Evolutionary conservation across 768 basidiomycete species (phyloP).

Genomic region (Pulveroboletus sp.): DNA sequence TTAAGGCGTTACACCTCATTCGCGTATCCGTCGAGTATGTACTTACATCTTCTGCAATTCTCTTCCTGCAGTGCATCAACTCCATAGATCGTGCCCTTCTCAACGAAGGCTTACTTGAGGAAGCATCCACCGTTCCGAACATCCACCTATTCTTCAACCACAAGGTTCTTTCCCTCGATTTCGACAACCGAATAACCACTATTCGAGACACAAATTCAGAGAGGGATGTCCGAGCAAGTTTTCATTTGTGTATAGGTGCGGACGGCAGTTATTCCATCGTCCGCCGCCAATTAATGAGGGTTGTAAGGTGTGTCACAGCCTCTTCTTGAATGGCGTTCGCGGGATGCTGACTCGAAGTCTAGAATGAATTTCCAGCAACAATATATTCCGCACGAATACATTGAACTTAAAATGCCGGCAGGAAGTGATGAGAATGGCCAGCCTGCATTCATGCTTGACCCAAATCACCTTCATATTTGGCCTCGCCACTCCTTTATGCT

Average conservation of each 20-base stretch:
- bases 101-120: slow-evolving; percentile 81
- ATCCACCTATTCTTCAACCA: slow-evolving; percentile 76
- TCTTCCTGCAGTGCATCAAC: slow-evolving; percentile 74
- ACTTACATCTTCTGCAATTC: slow-evolving; percentile 23
- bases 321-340: slow-evolving; percentile 6
- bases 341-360: slow-evolving; percentile 18
- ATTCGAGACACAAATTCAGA: slow-evolving; percentile 46
- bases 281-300: slow-evolving; percentile 92
- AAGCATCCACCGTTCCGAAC: slow-evolving; percentile 59
- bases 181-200: slow-evolving; percentile 57
- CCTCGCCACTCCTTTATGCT: slow-evolving; percentile 99
- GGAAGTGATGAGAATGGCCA: slow-evolving; percentile 58
- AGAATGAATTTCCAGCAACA: slow-evolving; percentile 96
- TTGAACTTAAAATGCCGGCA: slow-evolving; percentile 95
- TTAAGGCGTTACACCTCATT: slow-evolving; percentile 10
- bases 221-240: slow-evolving; percentile 46
- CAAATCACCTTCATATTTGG: slow-evolving; percentile 98
- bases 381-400: slow-evolving; percentile 94
- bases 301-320: slow-evolving; percentile 68
- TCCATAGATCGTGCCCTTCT: slow-evolving; percentile 88
- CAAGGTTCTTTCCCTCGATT: slow-evolving; percentile 76
- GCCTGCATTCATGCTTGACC: slow-evolving; percentile 80
- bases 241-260: slow-evolving; percentile 86
- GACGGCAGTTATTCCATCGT: slow-evolving; percentile 94
- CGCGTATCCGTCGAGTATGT: slow-evolving; percentile 20